Conservation (phyloP, 164 flowering plant species). For the Chimonanthus praecox region DNA sequence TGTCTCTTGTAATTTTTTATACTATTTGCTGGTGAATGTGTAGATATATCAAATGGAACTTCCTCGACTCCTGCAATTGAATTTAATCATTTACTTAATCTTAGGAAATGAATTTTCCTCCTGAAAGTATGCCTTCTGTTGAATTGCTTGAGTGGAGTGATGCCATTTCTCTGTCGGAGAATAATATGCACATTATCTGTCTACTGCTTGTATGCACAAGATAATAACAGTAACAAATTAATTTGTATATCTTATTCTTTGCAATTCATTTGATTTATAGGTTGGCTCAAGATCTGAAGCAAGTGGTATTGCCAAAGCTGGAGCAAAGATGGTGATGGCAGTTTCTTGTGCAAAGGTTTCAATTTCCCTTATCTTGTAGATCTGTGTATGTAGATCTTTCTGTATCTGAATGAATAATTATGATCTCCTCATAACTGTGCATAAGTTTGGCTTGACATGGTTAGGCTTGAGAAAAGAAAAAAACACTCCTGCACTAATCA, state of each 20-base stretch:
- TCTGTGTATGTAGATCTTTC: neutral
- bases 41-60: neutral
- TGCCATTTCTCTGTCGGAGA: neutral
- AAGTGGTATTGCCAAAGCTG: constrained; percentile 95
- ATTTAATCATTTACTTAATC: neutral
- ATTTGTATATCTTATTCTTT: neutral
- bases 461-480: no score
- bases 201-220: constrained; percentile 4
- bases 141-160: neutral
- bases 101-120: neutral
- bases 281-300: constrained; percentile 99
- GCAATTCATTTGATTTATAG: constrained; percentile 29
- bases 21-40: neutral
- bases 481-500: no score
- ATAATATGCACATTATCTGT: neutral
- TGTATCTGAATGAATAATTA: neutral
- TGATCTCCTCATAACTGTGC: neutral
- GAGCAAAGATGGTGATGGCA: constrained; percentile 99
- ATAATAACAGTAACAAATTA: neutral
- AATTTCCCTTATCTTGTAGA: neutral
- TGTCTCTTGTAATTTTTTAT: neutral
- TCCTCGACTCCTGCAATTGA: neutral
- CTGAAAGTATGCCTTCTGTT: neutral
- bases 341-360: constrained; percentile 97
- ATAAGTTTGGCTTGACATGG: no score